Evolutionary conservation across 495 filamentous ascomycete species (phyloP).

Genomic region (Penicillium mononematosum): DNA sequence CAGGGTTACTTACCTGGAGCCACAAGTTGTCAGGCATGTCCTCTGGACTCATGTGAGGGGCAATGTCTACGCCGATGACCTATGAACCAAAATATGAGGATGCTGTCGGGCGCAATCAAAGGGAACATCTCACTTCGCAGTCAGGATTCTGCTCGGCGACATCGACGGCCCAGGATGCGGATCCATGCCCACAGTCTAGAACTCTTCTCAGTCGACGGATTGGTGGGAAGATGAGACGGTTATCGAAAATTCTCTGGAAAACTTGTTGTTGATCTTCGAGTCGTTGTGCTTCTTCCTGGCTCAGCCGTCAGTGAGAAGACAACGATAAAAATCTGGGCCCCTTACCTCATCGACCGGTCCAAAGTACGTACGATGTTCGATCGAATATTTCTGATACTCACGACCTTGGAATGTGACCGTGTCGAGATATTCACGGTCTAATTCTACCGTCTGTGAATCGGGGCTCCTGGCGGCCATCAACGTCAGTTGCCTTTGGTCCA

Average conservation of each 20-base stretch:
- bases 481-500: slow-evolving; percentile 4
- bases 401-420: slow-evolving; percentile 66
- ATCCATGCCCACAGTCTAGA: slow-evolving; percentile 76
- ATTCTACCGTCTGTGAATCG: slow-evolving; percentile 49
- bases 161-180: slow-evolving; percentile 60
- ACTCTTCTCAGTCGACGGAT: slow-evolving; percentile 61
- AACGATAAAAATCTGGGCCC: neutral
- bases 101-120: neutral
- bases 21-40: slow-evolving; percentile 67
- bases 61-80: slow-evolving; percentile 82
- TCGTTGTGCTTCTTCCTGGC: slow-evolving; percentile 77
- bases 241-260: slow-evolving; percentile 70
- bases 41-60: slow-evolving; percentile 69
- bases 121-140: slow-evolving; percentile 60
- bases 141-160: slow-evolving; percentile 65
- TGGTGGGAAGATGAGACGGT: slow-evolving; percentile 76
- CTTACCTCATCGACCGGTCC: slow-evolving; percentile 83
- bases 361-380: slow-evolving; percentile 72
- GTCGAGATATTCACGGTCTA: slow-evolving; percentile 61
- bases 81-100: slow-evolving; percentile 40
- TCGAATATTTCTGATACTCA: slow-evolving; percentile 69
- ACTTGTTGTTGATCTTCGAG: slow-evolving; percentile 69
- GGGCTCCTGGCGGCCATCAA: slow-evolving; percentile 39
- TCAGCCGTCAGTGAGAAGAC: slow-evolving; percentile 17
- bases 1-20: slow-evolving; percentile 54